These are phyloP conservation scores for Melastoma candidum DNA, from an alignment of 441 rosid genomes.

Conservation along the genomic window DNA sequence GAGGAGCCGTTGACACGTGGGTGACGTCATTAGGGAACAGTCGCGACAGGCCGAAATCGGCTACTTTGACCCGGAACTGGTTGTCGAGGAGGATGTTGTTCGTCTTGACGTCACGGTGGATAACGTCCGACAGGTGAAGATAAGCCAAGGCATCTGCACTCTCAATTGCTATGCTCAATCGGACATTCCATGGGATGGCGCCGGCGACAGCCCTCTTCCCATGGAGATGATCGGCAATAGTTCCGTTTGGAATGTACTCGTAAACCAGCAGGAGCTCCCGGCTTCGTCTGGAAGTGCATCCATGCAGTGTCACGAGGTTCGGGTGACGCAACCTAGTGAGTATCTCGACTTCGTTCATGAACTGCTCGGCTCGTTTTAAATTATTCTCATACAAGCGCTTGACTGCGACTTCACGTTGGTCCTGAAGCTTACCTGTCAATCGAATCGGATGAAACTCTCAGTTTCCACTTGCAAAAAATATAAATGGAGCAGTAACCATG, in stretches of 20 bases:
- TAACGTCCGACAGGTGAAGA: no score
- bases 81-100: slow-evolving; percentile 13
- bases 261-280: slow-evolving; percentile 14
- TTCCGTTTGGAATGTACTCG: not conserved
- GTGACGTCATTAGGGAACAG: slow-evolving; percentile 16
- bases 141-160: no score
- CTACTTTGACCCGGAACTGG: slow-evolving; percentile 13
- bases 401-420: slow-evolving; percentile 14
- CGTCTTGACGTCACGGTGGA: no score
- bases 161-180: not conserved
- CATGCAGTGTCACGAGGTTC: slow-evolving; percentile 14
- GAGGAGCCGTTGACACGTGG: slow-evolving; percentile 16
- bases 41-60: slow-evolving; percentile 17
- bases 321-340: slow-evolving; percentile 15
- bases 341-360: slow-evolving; percentile 15
- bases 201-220: slow-evolving; percentile 2
- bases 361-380: slow-evolving; percentile 17
- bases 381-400: slow-evolving; percentile 15
- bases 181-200: slow-evolving; percentile 6
- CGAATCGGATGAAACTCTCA: not conserved
- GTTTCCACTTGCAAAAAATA: not conserved
- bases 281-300: slow-evolving; percentile 19
- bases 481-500: not conserved
- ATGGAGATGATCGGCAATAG: slow-evolving; percentile 13
- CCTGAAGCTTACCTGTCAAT: slow-evolving; percentile 11